Percentiles rank a stretch among this genome's conserved stretches.
phyloP scores from a whole-genome alignment of 345 rosid genomes.

The Eucalyptus pauciflora region DNA sequence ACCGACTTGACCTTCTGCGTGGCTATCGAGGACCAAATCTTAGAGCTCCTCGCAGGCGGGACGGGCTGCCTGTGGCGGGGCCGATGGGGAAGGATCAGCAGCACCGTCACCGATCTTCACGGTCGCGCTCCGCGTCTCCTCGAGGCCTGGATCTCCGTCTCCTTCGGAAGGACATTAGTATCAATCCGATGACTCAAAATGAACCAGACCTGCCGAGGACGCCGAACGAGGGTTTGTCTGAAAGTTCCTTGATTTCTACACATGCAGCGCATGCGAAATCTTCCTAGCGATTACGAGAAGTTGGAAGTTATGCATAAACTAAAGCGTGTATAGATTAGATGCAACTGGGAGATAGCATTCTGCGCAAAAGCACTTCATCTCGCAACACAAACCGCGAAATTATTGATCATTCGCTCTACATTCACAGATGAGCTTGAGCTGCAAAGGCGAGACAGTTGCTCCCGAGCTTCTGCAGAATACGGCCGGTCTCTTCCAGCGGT shows the following conservation, averaged over 20 bases:
- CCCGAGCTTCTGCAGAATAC: not conserved
- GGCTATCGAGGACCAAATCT: not conserved
- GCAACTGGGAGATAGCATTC: not conserved
- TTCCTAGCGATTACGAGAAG: not conserved
- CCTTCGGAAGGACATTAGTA: not conserved
- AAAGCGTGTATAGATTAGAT: not conserved
- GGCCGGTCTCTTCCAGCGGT: not conserved
- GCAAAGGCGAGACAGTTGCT: slow-evolving; percentile 3
- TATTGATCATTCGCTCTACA: not conserved
- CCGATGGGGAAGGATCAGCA: not conserved
- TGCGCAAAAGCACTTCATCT: not conserved
- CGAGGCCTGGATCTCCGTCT: not conserved
- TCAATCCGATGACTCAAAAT: not conserved
- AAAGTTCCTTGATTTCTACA: not conserved
- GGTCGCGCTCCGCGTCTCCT: not conserved
- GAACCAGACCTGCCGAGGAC: not conserved
- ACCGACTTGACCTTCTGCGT: not conserved
- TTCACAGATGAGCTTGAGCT: not conserved
- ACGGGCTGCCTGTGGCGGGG: not conserved
- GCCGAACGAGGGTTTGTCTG: not conserved
- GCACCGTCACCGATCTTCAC: not conserved
- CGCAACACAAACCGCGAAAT: not conserved
- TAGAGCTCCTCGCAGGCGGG: not conserved
- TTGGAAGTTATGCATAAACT: not conserved
- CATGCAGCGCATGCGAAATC: not conserved